These are phyloP conservation scores for Colletotrichum phormii DNA, from an alignment of 2,329 filamentous ascomycete species.

Conservation along the genomic window DNA sequence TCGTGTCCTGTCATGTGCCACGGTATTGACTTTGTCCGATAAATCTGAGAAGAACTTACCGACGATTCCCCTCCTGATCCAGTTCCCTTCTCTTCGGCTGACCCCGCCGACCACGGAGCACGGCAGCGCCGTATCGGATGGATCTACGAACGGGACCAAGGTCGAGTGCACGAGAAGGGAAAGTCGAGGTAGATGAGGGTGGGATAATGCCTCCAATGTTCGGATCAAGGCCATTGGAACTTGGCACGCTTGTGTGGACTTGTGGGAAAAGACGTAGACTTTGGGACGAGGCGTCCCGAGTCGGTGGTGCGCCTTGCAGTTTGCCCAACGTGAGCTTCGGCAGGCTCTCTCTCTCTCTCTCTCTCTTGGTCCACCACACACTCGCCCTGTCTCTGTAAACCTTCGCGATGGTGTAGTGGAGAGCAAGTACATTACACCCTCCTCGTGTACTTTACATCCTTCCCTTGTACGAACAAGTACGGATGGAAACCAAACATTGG, in stretches of 20 bases:
- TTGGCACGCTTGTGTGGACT: neutral
- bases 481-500: neutral
- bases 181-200: neutral
- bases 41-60: neutral
- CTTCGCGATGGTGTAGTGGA: neutral
- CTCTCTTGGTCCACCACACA: neutral
- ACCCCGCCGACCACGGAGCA: slow-evolving; percentile 20
- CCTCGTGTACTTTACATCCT: no score
- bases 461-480: neutral
- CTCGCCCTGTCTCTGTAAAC: slow-evolving; percentile 14
- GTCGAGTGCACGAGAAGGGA: neutral
- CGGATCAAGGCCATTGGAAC: neutral
- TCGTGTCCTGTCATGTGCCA: neutral
- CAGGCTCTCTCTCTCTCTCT: neutral
- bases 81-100: neutral
- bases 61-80: neutral
- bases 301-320: slow-evolving; percentile 28
- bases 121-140: slow-evolving; percentile 18
- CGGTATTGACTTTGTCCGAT: slow-evolving; percentile 28
- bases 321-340: slow-evolving; percentile 17
- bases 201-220: slow-evolving; percentile 24
- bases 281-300: slow-evolving; percentile 12
- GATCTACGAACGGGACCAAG: slow-evolving; percentile 6
- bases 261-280: neutral
- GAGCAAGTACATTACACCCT: neutral